phyloP scores from a whole-genome alignment of 768 basidiomycete genomes.

The Rhodotorula kratochvilovae region DNA sequence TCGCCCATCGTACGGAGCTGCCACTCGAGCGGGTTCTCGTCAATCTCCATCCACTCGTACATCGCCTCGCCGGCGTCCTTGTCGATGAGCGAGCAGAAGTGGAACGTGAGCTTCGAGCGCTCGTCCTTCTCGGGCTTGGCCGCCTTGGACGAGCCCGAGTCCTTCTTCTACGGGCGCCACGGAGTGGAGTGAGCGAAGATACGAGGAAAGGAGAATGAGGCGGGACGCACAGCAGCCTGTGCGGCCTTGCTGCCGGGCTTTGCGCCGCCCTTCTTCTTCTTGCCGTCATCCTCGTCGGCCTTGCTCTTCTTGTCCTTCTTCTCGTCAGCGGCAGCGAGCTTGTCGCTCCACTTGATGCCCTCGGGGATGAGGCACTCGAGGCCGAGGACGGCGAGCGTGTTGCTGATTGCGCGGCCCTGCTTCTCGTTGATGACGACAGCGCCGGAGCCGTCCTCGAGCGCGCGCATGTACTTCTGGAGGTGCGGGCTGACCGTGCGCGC shows the following conservation, averaged over 20 bases:
- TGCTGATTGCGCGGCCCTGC: slow-evolving; percentile 49
- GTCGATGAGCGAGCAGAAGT: slow-evolving; percentile 58
- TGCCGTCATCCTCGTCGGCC: slow-evolving; percentile 23
- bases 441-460: slow-evolving; percentile 31
- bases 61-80: slow-evolving; percentile 27
- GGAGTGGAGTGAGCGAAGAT: background rate
- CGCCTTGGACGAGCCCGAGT: slow-evolving; percentile 3
- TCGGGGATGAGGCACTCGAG: slow-evolving; percentile 29
- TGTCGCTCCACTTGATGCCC: slow-evolving; percentile 26
- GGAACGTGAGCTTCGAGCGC: slow-evolving; percentile 51
- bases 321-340: slow-evolving; percentile 7
- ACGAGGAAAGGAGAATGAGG: too few relatives aligned
- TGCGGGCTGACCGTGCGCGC: slow-evolving; percentile 48
- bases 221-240: slow-evolving; percentile 18
- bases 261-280: slow-evolving; percentile 36
- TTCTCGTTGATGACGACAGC: slow-evolving; percentile 49
- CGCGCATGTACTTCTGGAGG: slow-evolving; percentile 49
- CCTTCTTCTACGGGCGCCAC: background rate
- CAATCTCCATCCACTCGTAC: slow-evolving; percentile 47
- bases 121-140: slow-evolving; percentile 36
- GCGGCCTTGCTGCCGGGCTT: slow-evolving; percentile 33
- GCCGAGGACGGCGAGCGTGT: slow-evolving; percentile 33
- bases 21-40: slow-evolving; percentile 60
- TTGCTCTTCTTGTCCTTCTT: slow-evolving; percentile 34
- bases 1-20: slow-evolving; percentile 67